Conservation (phyloP, 441 rosid genomes). For the Viola pubescens region DNA sequence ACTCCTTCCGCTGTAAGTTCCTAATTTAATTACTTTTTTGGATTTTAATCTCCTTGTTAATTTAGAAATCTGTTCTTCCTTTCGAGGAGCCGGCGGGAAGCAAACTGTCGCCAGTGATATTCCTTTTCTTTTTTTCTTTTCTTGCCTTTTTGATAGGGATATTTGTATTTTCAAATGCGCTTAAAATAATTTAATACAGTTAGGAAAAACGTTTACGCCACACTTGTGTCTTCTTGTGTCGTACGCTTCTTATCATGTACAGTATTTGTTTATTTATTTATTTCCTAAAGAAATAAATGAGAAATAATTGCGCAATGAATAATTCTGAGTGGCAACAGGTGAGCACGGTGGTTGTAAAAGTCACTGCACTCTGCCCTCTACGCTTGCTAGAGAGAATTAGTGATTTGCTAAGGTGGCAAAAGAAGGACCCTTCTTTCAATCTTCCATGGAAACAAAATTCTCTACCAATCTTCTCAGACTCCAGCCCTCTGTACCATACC, state of each 20-base stretch:
- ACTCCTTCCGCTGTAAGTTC: constrained; percentile 57
- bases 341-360: constrained; percentile 54
- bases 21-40: not conserved
- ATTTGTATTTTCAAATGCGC: too few species aligned
- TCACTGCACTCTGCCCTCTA: constrained; percentile 65
- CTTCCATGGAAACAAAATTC: constrained; percentile 64
- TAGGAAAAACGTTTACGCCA: too few species aligned
- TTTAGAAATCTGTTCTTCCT: not conserved
- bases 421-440: constrained; percentile 41
- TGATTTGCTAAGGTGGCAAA: constrained; percentile 70
- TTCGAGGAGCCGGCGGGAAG: too few species aligned
- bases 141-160: too few species aligned
- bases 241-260: too few species aligned
- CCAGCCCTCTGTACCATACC: constrained; percentile 70
- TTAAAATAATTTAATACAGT: too few species aligned
- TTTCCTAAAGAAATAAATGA: not conserved
- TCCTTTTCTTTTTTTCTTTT: too few species aligned
- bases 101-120: too few species aligned
- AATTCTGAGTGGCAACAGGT: constrained; percentile 29
- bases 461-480: constrained; percentile 55
- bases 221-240: too few species aligned
- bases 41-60: too few species aligned
- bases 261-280: not conserved
- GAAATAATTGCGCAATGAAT: not conserved
- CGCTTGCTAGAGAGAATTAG: constrained; percentile 43